Evolutionary conservation across 192 early-diverging fungal species (phyloP).

Genomic region (Paraglomus brasilianum): DNA sequence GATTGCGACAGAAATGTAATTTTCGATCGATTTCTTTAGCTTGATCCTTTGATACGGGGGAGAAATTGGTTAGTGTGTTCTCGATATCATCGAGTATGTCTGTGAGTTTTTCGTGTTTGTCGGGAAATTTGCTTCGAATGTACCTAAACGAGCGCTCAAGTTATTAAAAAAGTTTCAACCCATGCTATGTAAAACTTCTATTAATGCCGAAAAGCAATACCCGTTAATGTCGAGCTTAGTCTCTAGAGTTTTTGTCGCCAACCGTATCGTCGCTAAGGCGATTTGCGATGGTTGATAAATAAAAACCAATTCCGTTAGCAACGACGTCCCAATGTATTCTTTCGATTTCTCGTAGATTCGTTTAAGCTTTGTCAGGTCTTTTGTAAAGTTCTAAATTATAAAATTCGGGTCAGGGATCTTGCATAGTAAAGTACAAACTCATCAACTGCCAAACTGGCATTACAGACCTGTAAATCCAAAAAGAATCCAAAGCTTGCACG

Average conservation of each 20-base stretch:
- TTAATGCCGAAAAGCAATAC: not conserved
- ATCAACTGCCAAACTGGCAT: not conserved
- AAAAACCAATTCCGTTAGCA: conserved; percentile 73
- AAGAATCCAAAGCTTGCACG: conserved; percentile 67
- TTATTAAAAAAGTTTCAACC: conserved; percentile 33
- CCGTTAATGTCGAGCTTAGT: conserved; percentile 52
- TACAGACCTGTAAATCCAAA: conserved; percentile 65
- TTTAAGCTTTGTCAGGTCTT: conserved; percentile 45
- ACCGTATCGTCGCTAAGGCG: conserved; percentile 62
- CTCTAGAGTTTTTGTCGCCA: conserved; percentile 56
- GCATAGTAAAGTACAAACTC: not conserved
- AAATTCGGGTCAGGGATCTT: not conserved
- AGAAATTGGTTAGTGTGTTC: conserved; percentile 42
- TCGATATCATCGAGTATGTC: conserved; percentile 55
- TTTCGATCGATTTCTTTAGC: conserved; percentile 63
- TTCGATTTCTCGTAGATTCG: conserved; percentile 55
- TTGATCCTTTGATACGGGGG: conserved; percentile 42
- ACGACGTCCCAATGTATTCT: conserved; percentile 54
- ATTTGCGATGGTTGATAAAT: conserved; percentile 77
- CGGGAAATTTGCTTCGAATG: conserved; percentile 28
- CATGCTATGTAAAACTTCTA: not conserved
- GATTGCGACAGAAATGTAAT: conserved; percentile 67
- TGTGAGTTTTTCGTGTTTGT: conserved; percentile 38
- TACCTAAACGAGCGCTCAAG: conserved; percentile 36
- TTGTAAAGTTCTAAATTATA: conserved; percentile 39